These are phyloP conservation scores for Bothriochloa decipiens DNA, from an alignment of 176 grass and related monocot species.

Conservation along the genomic window DNA sequence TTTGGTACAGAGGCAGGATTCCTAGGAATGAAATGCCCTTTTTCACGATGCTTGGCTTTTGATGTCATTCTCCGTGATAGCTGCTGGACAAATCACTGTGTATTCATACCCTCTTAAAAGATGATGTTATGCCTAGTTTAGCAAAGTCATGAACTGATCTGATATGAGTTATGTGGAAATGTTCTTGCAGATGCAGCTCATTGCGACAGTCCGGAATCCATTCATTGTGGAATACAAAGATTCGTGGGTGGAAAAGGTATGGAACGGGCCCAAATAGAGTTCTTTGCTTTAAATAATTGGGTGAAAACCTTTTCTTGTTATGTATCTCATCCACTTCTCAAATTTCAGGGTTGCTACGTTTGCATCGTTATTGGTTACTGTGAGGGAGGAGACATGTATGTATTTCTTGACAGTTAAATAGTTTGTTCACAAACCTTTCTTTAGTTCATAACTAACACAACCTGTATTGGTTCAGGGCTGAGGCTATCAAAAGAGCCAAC, in stretches of 20 bases:
- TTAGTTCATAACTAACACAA: slow-evolving; percentile 30
- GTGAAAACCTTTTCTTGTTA: slow-evolving; percentile 21
- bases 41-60: neutral
- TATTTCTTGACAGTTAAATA: slow-evolving; percentile 35
- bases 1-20: slow-evolving; percentile 26
- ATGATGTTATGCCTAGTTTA: slow-evolving; percentile 31
- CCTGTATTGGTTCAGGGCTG: slow-evolving; percentile 60
- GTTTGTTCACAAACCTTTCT: slow-evolving; percentile 19
- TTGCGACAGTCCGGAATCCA: slow-evolving; percentile 87
- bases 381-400: slow-evolving; percentile 99
- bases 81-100: neutral
- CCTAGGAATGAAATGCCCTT: neutral
- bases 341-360: slow-evolving; percentile 92
- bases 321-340: slow-evolving; percentile 32
- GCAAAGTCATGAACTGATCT: slow-evolving; percentile 24
- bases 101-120: neutral
- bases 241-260: slow-evolving; percentile 98
- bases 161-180: slow-evolving; percentile 21
- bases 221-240: slow-evolving; percentile 99
- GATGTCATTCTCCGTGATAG: neutral
- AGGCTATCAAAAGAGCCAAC: slow-evolving; percentile 86
- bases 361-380: slow-evolving; percentile 97
- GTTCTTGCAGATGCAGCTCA: slow-evolving; percentile 86
- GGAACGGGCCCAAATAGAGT: neutral
- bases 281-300: neutral